phyloP scores from a whole-genome alignment of 768 basidiomycete genomes.

The Pleurotus eryngii region DNA sequence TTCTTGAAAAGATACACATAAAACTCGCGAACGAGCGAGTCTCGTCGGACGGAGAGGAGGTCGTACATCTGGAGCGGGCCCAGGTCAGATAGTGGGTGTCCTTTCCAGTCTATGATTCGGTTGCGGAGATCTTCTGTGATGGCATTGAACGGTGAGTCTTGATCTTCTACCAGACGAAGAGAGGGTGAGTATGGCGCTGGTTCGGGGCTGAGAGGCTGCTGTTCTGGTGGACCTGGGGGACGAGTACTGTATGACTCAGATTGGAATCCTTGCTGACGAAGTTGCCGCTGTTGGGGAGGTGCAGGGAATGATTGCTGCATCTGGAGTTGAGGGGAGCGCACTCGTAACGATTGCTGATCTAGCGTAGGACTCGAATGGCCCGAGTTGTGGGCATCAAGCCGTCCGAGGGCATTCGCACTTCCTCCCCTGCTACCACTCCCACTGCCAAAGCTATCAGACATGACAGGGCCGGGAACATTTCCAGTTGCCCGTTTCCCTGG shows the following conservation, averaged over 20 bases:
- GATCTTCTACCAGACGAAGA: slow-evolving; percentile 39
- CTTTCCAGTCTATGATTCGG: slow-evolving; percentile 96
- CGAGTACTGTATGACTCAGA: neutral
- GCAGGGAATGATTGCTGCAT: slow-evolving; percentile 12
- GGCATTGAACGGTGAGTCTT: slow-evolving; percentile 74
- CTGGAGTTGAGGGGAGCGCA: slow-evolving; percentile 19
- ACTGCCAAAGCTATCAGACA: slow-evolving; percentile 42
- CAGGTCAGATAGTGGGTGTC: slow-evolving; percentile 84
- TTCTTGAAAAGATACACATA: slow-evolving; percentile 95
- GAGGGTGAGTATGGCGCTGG: slow-evolving; percentile 22
- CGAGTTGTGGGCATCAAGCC: slow-evolving; percentile 26
- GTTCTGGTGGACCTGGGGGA: slow-evolving; percentile 19
- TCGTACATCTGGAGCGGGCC: slow-evolving; percentile 93
- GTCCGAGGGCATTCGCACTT: slow-evolving; percentile 1
- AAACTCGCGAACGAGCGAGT: slow-evolving; percentile 88
- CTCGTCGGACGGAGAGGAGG: slow-evolving; percentile 83
- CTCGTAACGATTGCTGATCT: slow-evolving; percentile 24
- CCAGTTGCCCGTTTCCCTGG: slow-evolving; percentile 62
- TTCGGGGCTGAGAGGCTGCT: slow-evolving; percentile 23
- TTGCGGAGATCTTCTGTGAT: slow-evolving; percentile 88
- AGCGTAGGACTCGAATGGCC: slow-evolving; percentile 41
- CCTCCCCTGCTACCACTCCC: neutral
- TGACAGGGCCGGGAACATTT: slow-evolving; percentile 52
- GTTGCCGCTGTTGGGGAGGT: slow-evolving; percentile 16
- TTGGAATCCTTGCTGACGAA: slow-evolving; percentile 7